Evolutionary conservation across 805 yeast genomes (phyloP).

Genomic region (Ogataea paraovalis): DNA sequence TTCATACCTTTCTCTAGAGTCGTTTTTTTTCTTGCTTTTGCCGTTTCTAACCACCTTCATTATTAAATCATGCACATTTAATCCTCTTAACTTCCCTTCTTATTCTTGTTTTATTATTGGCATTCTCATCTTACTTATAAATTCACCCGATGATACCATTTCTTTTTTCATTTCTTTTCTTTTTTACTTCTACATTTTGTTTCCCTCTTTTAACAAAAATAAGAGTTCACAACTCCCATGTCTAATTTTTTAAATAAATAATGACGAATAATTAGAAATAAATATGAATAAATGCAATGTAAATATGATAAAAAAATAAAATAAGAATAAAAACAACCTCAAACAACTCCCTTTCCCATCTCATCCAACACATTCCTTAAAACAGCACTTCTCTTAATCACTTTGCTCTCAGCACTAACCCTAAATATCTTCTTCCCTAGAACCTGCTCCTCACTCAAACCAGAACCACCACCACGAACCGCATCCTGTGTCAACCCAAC

Average conservation of each 20-base stretch:
- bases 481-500: constrained; percentile 7
- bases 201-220: too few relatives aligned
- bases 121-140: neutral
- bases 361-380: constrained; percentile 20
- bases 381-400: constrained; percentile 13
- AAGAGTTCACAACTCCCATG: too few relatives aligned
- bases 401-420: constrained; percentile 12
- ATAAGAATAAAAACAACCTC: neutral
- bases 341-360: neutral
- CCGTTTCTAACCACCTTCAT: too few relatives aligned
- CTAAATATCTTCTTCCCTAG: constrained; percentile 4
- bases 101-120: too few relatives aligned
- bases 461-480: neutral
- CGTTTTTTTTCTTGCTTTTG: neutral
- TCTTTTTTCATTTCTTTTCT: too few relatives aligned
- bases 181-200: neutral
- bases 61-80: too few relatives aligned
- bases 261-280: neutral
- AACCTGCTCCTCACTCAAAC: neutral
- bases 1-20: neutral
- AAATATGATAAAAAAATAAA: neutral
- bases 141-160: too few relatives aligned
- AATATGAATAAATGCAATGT: neutral
- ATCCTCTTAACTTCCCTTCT: too few relatives aligned
- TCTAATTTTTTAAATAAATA: neutral